Evolutionary conservation across 768 basidiomycete species (phyloP), one percentile per base, ranked within the genome.

Genomic region (Leccinum subtestaceum): DNA sequence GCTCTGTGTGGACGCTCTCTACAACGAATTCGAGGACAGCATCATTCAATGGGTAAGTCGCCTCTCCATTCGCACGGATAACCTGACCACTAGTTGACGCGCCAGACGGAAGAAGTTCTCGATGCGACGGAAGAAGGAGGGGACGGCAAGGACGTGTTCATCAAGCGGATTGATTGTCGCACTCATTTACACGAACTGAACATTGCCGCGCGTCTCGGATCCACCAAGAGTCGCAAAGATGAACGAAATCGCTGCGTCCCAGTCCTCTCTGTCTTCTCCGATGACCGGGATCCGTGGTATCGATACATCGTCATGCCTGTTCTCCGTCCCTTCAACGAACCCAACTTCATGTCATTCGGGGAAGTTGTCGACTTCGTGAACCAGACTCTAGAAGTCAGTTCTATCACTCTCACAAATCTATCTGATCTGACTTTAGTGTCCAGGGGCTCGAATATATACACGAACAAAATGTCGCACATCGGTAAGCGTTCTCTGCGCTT

Each of bases 381-480:
- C 11, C 70, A 72, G 25, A 60, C 67, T 5, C 57, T 74, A 2
- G 72, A 72, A 56, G 72, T 60, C 9, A 3, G 31, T 10, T n/a
- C 23, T 23, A 23, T 23, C 23, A 23, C 23, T 25, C 25, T 27
- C 1, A 2, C 10, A 2, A 2, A 9, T 27, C 1, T 27, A 27
- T 8, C 27, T 27, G 27, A 1, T 27, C 8, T 59, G 15, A 59
- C 3, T 4, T 0, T 15, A 1, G 5, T 2, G n/a, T 17, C 5
- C 38, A 76, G 75, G 75, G 72, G 1, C 57, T 78, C 4, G 59
- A 66, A 11, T 78, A 72, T 54, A 71, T 78, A 32, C 76, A 78
- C 46, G 21, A 67, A 4, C 64, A 71, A 48, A 63, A 66, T 21
- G 65, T 77, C n/a, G 72, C 72, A 6, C 77, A 66, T 21, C 21